Percentiles rank a stretch among this genome's conserved stretches.
Evolutionary conservation across 2,329 filamentous ascomycete genomes (phyloP).

Genomic region (Fusarium praegraminearum): DNA sequence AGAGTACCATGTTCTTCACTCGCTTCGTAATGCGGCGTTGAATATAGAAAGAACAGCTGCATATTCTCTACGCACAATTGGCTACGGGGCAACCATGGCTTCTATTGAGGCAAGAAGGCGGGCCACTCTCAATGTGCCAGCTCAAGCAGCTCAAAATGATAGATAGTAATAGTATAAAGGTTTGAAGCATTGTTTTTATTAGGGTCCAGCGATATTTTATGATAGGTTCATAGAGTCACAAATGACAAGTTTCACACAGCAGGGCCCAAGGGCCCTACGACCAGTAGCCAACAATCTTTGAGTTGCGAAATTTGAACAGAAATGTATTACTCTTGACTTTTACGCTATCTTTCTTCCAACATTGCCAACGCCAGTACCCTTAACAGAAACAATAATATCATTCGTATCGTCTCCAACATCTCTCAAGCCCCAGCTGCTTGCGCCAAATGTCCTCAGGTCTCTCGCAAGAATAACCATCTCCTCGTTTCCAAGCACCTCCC

Average conservation of each 20-base stretch:
- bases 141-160: slow-evolving; percentile 36
- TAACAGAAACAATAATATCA: slow-evolving; percentile 89
- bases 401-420: slow-evolving; percentile 75
- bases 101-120: slow-evolving; percentile 60
- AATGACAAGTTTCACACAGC: neutral
- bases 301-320: slow-evolving; percentile 28
- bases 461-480: slow-evolving; percentile 83
- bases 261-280: neutral
- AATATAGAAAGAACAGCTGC: slow-evolving; percentile 62
- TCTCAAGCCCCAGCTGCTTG: slow-evolving; percentile 89
- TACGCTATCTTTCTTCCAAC: slow-evolving; percentile 88
- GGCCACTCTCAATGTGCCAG: slow-evolving; percentile 47
- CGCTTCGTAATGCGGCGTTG: slow-evolving; percentile 61
- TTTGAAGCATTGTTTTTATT: neutral
- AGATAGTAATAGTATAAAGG: slow-evolving; percentile 25
- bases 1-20: slow-evolving; percentile 65
- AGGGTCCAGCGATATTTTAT: neutral
- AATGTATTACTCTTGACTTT: slow-evolving; percentile 43
- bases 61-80: slow-evolving; percentile 65
- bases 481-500: slow-evolving; percentile 84
- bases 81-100: slow-evolving; percentile 67
- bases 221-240: neutral
- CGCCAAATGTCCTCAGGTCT: slow-evolving; percentile 89
- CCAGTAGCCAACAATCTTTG: neutral
- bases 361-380: slow-evolving; percentile 93